Evolutionary conservation across 164 flowering plant genomes (phyloP), one percentile per base, ranked within the genome.

Genomic region (Annona squamosa): DNA sequence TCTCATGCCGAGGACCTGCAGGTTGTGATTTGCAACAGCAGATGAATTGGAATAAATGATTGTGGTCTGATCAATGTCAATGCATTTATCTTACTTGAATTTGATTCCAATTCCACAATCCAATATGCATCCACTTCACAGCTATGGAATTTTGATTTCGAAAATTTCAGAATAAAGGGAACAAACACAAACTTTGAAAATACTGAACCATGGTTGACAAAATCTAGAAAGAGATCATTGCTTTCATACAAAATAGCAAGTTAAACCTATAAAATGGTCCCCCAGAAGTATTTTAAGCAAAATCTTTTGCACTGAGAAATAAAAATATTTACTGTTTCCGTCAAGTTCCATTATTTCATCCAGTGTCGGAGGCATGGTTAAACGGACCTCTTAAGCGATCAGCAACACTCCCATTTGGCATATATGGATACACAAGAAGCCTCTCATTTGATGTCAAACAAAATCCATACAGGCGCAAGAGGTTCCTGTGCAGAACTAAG

Each of bases 381-480:
- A 69, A 77, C 85, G 47, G 67, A 95, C 99, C 99, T 95, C 98
- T 83, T 75, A 95, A 81, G 65, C 98, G 89, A 77, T 93, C 98
- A 16, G 99, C 94, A 67, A 91, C 97, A 83, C 99, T 95, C 46
- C 99, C 99, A 85, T 95, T 90, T 63, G 88, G 86, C 99, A 96
- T 93, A 74, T 86, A 96, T 48, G 99, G 99, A 82, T 91, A 93
- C 44, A 93, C 91, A 63, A 96, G 97, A 81, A 96, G 75, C 77
- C 96, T 87, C 76, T 96, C 99, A 26, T 87, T 80, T 4, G 91
- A 76, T 16, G 98, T 86, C 97, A 90, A 85, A 78, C 97, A 96
- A 73, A 96, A 96, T 5, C 99, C 99, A 85, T 87, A 95, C 26
- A 96, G 68, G 4, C 92, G 89, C 64, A 96, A 82, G 65, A 96